Evolutionary conservation across 345 rosid species (phyloP).

Genomic region (Diplotaxis tenuifolia): DNA sequence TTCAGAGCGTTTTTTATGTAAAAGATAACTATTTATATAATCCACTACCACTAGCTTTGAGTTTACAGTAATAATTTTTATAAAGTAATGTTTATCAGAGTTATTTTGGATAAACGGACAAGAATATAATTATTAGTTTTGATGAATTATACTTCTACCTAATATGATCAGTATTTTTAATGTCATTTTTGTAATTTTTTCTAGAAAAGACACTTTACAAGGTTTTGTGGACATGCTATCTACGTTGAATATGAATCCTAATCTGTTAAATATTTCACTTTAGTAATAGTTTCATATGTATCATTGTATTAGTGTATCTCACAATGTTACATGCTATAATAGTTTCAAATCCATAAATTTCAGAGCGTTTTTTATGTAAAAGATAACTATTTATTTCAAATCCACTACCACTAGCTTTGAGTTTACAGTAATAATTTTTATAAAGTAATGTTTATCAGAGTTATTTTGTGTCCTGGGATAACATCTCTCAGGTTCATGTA

Average conservation of each 20-base stretch:
- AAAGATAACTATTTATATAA: background rate
- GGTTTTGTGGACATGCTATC: background rate
- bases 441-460: background rate
- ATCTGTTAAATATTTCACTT: background rate
- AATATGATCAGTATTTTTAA: too few relatives aligned
- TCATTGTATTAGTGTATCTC: background rate
- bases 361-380: background rate
- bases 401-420: background rate
- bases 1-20: background rate
- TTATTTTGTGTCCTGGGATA: background rate
- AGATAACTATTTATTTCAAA: background rate
- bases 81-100: background rate
- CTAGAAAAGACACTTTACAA: background rate
- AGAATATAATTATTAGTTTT: too few relatives aligned
- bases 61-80: background rate
- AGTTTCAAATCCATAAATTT: background rate
- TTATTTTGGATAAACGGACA: too few relatives aligned
- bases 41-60: background rate
- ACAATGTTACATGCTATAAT: background rate
- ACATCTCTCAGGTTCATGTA: background rate
- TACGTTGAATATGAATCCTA: slow-evolving; percentile 1
- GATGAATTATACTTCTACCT: too few relatives aligned
- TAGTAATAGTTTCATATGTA: slow-evolving; percentile 16
- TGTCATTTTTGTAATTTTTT: background rate
- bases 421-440: background rate